phyloP scores from a whole-genome alignment of 2,329 filamentous ascomycete genomes.

The Talaromyces sp. region DNA sequence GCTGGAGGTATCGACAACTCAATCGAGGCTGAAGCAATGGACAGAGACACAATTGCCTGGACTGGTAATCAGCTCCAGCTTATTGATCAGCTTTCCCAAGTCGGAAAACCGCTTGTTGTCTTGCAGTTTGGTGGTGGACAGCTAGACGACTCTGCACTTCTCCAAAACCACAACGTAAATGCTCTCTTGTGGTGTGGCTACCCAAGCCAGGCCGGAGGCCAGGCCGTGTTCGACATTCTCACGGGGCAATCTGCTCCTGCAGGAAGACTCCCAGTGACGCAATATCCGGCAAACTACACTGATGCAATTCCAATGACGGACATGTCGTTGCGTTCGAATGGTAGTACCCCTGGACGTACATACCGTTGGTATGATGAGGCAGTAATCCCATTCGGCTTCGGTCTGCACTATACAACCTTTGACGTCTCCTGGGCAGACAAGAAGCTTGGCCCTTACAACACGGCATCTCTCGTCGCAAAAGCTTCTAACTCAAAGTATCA shows the following conservation, averaged over 20 bases:
- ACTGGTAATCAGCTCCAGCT: slow-evolving; percentile 36
- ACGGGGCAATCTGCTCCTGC: slow-evolving; percentile 37
- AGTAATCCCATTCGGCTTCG: slow-evolving; percentile 40
- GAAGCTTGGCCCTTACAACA: slow-evolving; percentile 12
- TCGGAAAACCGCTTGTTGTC: slow-evolving; percentile 37
- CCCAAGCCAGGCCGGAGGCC: slow-evolving; percentile 40
- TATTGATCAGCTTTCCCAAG: slow-evolving; percentile 30
- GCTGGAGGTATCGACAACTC: slow-evolving; percentile 35
- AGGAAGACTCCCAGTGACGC: slow-evolving; percentile 37
- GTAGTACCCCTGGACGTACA: slow-evolving; percentile 36
- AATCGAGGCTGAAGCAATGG: slow-evolving; percentile 35
- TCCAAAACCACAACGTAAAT: slow-evolving; percentile 34
- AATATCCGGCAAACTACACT: slow-evolving; percentile 43
- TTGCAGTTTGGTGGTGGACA: slow-evolving; percentile 39
- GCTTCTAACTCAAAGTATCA: slow-evolving; percentile 22
- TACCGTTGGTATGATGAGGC: slow-evolving; percentile 41
- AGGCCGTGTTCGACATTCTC: slow-evolving; percentile 39
- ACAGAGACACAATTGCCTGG: slow-evolving; percentile 38
- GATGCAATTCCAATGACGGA: slow-evolving; percentile 38
- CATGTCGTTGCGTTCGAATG: slow-evolving; percentile 34
- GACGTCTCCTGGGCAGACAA: slow-evolving; percentile 14
- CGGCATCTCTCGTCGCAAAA: slow-evolving; percentile 4
- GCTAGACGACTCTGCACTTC: slow-evolving; percentile 36
- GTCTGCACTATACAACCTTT: slow-evolving; percentile 43
- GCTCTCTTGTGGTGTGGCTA: slow-evolving; percentile 42